Base-by-base conservation (phyloP, 2,329 filamentous ascomycete genomes). In the Alternaria postmessia region DNA sequence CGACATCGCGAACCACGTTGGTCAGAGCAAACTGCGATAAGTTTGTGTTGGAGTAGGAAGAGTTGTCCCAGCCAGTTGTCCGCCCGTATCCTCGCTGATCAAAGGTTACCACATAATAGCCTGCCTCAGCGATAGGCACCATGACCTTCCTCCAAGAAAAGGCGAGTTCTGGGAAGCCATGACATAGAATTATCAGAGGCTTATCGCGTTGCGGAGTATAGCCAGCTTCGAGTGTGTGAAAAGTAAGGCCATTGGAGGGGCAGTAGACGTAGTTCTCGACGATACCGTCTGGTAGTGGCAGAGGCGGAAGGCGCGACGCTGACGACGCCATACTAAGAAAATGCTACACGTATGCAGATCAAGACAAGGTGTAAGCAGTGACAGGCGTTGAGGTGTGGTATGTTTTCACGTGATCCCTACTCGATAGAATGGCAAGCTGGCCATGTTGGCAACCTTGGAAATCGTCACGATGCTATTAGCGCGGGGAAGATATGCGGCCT, bases 11-110 rank as follows among this genome's bases (percentile, higher is more conserved):
- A 30, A 89, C 85, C 0, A 90, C 79, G 18, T 83, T 85, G 0
- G 86, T 86, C 56, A 87, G 79, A 2, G 82, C 82, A 69, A 88
- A 90, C 24, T 85, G 83, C 7, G 78, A 78, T 39, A 90, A 74
- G 65, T 89, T 85, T 24, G 85, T 85, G 3, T 85, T 74, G 54
- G 82, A 75, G 68, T 81, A 88, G 7, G 71, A 66, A 2, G 81
- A 79, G 1, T 76, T 80, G 62, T 88, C 84, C 85, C 86, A 88
- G 49, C 86, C 86, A 0, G 82, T 87, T 0, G 89, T 91, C 26
- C 88, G 83, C 11, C 89, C 89, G 64, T 89, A 91, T 7, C 89
- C 89, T 49, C 89, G 84, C 68, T 89, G 88, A 68, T 92, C 89
- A 36, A 87, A 86, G 1, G 89, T 88, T 2, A 91, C 85, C 54